phyloP scores from a whole-genome alignment of 495 filamentous ascomycete genomes.

The Tuber umbilicatum region DNA sequence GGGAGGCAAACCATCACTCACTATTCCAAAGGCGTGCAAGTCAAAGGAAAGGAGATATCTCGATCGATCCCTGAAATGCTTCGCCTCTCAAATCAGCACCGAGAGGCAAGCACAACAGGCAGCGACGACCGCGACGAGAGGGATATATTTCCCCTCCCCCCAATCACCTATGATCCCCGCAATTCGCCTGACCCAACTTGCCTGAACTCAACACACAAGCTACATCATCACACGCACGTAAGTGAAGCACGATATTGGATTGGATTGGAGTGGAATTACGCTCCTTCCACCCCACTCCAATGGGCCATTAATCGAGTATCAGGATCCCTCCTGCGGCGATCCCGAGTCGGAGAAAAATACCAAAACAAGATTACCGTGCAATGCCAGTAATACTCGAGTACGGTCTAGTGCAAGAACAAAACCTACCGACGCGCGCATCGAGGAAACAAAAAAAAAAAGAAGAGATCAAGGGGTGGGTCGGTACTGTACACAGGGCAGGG shows the following conservation, averaged over 20 bases:
- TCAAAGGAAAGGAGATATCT: background rate
- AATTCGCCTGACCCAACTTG: background rate
- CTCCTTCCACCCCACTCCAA: background rate
- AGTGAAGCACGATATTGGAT: background rate
- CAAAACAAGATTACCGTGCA: background rate
- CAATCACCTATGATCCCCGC: background rate
- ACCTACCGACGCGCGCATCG: background rate
- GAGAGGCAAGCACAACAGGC: background rate
- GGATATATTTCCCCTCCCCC: background rate
- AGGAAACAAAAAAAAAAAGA: background rate
- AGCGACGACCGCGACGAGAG: background rate
- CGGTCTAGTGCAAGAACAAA: background rate
- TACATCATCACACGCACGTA: background rate
- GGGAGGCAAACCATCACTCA: background rate
- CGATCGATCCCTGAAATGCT: slow-evolving; percentile 3
- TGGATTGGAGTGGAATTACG: background rate
- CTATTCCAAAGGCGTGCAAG: background rate
- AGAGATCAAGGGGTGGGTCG: background rate
- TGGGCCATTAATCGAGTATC: background rate
- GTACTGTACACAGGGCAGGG: background rate
- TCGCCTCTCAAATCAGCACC: background rate
- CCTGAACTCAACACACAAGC: background rate
- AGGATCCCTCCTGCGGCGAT: background rate
- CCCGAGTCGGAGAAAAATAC: slow-evolving; percentile 4
- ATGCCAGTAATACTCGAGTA: background rate